Evolutionary conservation across 2,329 filamentous ascomycete genomes (phyloP).

Genomic region (Botrytis porri): DNA sequence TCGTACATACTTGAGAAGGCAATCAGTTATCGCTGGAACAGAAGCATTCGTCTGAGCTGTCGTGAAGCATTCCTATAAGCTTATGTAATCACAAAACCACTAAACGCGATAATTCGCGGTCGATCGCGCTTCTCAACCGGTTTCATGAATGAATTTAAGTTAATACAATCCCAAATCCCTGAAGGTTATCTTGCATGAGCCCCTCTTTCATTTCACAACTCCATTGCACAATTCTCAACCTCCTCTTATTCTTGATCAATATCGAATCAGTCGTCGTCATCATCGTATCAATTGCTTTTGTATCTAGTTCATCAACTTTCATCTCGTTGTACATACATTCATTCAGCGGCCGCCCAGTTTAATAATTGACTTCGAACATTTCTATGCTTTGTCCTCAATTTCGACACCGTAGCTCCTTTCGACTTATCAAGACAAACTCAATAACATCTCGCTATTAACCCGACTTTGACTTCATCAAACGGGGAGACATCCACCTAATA

Average conservation of each 20-base stretch:
- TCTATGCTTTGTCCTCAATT: not conserved
- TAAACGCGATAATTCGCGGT: conserved; percentile 7
- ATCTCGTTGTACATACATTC: not conserved
- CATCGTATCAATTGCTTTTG: not conserved
- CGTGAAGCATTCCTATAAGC: too few species aligned
- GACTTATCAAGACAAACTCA: not conserved
- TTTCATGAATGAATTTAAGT: not conserved
- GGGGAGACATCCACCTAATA: not conserved
- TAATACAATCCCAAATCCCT: not conserved
- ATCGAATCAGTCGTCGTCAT: not conserved
- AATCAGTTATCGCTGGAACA: not conserved
- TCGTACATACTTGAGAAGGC: not conserved
- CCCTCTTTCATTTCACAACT: conserved; percentile 12
- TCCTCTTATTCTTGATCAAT: not conserved
- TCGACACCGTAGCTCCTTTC: not conserved
- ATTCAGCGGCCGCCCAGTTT: too few species aligned
- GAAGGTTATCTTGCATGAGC: not conserved
- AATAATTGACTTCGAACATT: not conserved
- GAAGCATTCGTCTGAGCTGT: not conserved
- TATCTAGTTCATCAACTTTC: not conserved
- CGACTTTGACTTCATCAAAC: not conserved
- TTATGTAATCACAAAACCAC: conserved; percentile 6
- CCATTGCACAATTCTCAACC: conserved; percentile 4
- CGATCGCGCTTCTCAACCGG: not conserved
- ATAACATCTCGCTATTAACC: not conserved